A percentile compares a stretch with the other conserved stretches of the same genome.
These are phyloP conservation scores for Taiozyma onychis DNA, from an alignment of 1,139 yeast species.

Conservation along the genomic window DNA sequence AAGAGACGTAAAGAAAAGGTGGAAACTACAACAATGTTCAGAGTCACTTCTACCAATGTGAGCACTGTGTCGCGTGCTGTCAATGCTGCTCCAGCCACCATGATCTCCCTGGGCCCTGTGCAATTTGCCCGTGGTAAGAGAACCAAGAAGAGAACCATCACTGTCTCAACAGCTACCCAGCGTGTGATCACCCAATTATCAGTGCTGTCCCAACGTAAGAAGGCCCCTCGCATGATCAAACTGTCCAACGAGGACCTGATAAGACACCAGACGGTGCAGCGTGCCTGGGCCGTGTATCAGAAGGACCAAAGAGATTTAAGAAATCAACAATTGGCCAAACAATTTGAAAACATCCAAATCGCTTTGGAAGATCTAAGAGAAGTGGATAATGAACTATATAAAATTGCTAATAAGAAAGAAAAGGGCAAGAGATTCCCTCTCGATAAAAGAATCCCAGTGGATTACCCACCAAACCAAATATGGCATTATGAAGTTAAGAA, in stretches of 20 bases:
- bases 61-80: conserved; percentile 3
- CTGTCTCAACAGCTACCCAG: conserved; percentile 55
- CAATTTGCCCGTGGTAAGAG: conserved; percentile 38
- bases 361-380: conserved; percentile 72
- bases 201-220: conserved; percentile 79
- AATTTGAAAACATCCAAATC: conserved; percentile 57
- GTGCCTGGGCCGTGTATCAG: conserved; percentile 72
- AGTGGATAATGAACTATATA: conserved; percentile 30
- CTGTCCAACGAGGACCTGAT: conserved; percentile 76
- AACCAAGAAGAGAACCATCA: conserved; percentile 31
- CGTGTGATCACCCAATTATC: conserved; percentile 71
- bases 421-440: conserved; percentile 51
- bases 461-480: conserved; percentile 77
- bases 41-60: background rate
- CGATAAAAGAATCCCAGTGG: conserved; percentile 85
- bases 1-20: too few relatives aligned
- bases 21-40: background rate
- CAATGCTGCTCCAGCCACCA: background rate
- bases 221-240: conserved; percentile 77
- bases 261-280: conserved; percentile 77
- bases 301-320: conserved; percentile 42
- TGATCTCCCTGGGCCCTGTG: background rate
- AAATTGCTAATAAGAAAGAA: conserved; percentile 28
- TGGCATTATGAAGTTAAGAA: conserved; percentile 57
- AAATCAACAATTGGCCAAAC: conserved; percentile 46